Evolutionary conservation across 129 eudicot genomes (phyloP), one percentile per base, ranked within the genome.

Genomic region (Mikania micrantha): DNA sequence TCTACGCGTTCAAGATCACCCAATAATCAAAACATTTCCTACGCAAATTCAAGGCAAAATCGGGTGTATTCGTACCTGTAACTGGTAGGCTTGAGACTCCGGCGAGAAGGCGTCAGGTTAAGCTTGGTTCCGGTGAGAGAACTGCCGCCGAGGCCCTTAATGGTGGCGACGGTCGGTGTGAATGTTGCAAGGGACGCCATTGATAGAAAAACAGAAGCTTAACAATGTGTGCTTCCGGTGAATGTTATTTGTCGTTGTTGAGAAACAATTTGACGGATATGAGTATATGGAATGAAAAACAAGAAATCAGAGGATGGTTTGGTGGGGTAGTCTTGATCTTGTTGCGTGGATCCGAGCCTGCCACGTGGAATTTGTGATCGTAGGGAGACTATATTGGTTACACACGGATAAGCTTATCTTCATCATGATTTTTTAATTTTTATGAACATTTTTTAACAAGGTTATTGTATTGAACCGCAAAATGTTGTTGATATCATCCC

Each of bases 181-280:
- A 90, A 72, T 65, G 86, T 86, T 82, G 95, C 90, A 16, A 87
- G 81, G 75, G 95, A 94, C 52, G 99, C 97, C 97, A 94, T 94
- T 27, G 65, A 62, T 59, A 12, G 21, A 67, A 68, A 36, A 54
- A 64, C 71, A 42, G 48, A 48, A 74, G 67, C 61, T 74, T 24
- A 34, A 65, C 22, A 10, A 54, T 12, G 22, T 53, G 10, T 62
- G 47, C 16, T 64, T 73, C 3, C 47, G 7, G 50, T 48, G 9
- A 49, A 38, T 53, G 57, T 60, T 58, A 60, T n/a, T 31, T 22
- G 19, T 15, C 35, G 48, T 11, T 67, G 28, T 69, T 31, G 67
- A 64, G 50, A 48, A 57, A 57, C 49, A 42, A 57, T 25, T 56
- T 56, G 70, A 57, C 41, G 48, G 41, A 54, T 66, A 32, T 9